These are phyloP conservation scores for Beauveria varroae DNA, from an alignment of 2,329 filamentous ascomycete species.

Conservation along the genomic window DNA sequence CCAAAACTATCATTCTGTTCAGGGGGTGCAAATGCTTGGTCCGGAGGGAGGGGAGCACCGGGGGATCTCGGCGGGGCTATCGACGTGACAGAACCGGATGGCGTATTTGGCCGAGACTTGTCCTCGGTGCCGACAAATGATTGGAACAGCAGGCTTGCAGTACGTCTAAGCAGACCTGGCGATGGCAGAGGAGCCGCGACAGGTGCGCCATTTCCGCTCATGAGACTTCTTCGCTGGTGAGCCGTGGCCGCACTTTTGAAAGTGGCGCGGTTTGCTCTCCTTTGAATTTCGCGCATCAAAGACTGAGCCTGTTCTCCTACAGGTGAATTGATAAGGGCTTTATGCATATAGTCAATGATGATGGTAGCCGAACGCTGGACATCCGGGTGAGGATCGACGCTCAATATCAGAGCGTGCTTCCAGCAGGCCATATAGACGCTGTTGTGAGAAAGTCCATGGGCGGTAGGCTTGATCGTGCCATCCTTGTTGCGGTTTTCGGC, in stretches of 20 bases:
- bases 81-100: constrained; percentile 18
- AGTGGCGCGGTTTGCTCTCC: constrained; percentile 39
- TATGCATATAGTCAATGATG: constrained; percentile 82
- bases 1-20: constrained; percentile 66
- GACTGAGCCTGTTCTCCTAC: constrained; percentile 63
- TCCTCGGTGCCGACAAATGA: constrained; percentile 48
- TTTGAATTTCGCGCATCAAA: constrained; percentile 66
- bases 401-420: constrained; percentile 86
- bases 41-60: constrained; percentile 31
- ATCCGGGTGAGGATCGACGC: constrained; percentile 90
- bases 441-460: constrained; percentile 65
- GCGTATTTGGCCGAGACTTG: constrained; percentile 27
- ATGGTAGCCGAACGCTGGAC: constrained; percentile 77
- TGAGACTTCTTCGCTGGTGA: constrained; percentile 36
- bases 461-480: constrained; percentile 47
- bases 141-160: constrained; percentile 55
- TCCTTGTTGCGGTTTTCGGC: constrained; percentile 48
- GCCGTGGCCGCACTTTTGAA: constrained; percentile 34
- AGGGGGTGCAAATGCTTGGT: constrained; percentile 48
- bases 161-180: constrained; percentile 53
- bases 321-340: constrained; percentile 67
- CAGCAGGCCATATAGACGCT: constrained; percentile 90
- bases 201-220: constrained; percentile 23
- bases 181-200: constrained; percentile 40
- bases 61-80: constrained; percentile 21